Conservation (phyloP, 225 moss, liverwort and hornwort genomes). For the Anthoceros angustus region DNA sequence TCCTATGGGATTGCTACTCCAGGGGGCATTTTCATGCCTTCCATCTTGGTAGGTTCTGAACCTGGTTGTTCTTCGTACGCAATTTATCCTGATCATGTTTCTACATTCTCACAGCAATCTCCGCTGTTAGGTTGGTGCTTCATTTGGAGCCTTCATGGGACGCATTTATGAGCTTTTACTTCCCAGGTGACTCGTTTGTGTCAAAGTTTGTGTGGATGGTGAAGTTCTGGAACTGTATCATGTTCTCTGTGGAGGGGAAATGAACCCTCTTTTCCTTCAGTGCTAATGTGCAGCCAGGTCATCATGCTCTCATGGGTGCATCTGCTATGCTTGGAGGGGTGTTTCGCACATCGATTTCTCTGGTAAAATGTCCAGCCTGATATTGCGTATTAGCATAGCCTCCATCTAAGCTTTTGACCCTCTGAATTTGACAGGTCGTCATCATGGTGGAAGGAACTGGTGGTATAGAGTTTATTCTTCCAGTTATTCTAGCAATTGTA, state of each 20-base stretch:
- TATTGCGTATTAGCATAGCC: not conserved
- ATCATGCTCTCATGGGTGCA: constrained; percentile 74
- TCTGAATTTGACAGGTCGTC: constrained; percentile 30
- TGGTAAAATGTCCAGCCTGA: constrained; percentile 20
- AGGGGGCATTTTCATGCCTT: constrained; percentile 79
- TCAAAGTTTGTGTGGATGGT: not conserved
- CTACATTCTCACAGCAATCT: not conserved
- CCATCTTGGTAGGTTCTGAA: constrained; percentile 48
- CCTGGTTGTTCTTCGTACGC: not conserved
- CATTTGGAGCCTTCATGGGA: constrained; percentile 67
- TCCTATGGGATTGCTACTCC: constrained; percentile 81
- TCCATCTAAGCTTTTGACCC: not conserved
- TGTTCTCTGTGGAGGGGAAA: too few relatives aligned
- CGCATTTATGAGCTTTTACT: constrained; percentile 33
- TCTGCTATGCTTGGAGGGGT: constrained; percentile 75
- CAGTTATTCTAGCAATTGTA: constrained; percentile 63
- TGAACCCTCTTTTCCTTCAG: constrained; percentile 11
- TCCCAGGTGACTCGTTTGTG: constrained; percentile 27
- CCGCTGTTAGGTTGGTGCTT: constrained; percentile 43
- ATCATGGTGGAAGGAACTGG: constrained; percentile 78
- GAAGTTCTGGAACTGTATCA: too few relatives aligned
- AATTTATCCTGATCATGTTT: not conserved
- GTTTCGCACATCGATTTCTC: constrained; percentile 68
- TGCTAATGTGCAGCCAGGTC: constrained; percentile 54
- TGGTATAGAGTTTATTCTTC: constrained; percentile 66